Base-by-base conservation (phyloP, 2,329 filamentous ascomycete genomes). In the Bertia moriformis region DNA sequence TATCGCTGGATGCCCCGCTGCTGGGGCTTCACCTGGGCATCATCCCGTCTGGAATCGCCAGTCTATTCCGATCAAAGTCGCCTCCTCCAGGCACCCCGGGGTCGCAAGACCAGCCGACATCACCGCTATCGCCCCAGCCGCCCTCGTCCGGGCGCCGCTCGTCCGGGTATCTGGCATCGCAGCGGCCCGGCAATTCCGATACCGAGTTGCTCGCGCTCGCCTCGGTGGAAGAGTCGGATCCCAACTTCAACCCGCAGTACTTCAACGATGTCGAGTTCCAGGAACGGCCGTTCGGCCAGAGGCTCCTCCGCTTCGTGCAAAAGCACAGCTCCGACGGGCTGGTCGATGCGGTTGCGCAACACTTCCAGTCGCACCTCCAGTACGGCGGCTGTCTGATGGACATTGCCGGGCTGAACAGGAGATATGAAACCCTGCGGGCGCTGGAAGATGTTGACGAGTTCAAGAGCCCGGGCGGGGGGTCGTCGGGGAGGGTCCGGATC, bases 1-100 rank as follows among this genome's bases (percentile, higher is more conserved):
- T 95, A 41, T 83, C 83, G 41, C 79, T 93, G 38, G 88, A 95
- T 56, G 82, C 83, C 0, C 88, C 88, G 0, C 86, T 93, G 42
- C 65, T 94, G 4, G 88, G 88, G 3, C 80, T 95, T 53, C 86
- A 95, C 56, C 87, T 86, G 1, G 83, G 88, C 4, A 82, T 95
- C 32, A 73, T 94, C 32, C 71, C 78, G n/a, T 83, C 83, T 27
- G 85, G 87, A 2, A 71, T 93, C 40, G 72, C 78, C 2, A 89
- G 84, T 51, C 66, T 93, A 10, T 91, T 94, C 56, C 63, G 22
- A 10, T n/a, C n/a, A n/a, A 27, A 36, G n/a, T n/a, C n/a, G 24
- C 56, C 64, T 3, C 56, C 63, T 10, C 53, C 61, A 3, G 51
- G 53, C 14, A 45, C 53, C 3, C 46, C 52, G 15, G 49, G n/a